A percentile compares a stretch with the other conserved stretches of the same genome.
These are phyloP conservation scores for Raphanus sativus DNA, from an alignment of 345 rosid species.

Conservation along the genomic window DNA sequence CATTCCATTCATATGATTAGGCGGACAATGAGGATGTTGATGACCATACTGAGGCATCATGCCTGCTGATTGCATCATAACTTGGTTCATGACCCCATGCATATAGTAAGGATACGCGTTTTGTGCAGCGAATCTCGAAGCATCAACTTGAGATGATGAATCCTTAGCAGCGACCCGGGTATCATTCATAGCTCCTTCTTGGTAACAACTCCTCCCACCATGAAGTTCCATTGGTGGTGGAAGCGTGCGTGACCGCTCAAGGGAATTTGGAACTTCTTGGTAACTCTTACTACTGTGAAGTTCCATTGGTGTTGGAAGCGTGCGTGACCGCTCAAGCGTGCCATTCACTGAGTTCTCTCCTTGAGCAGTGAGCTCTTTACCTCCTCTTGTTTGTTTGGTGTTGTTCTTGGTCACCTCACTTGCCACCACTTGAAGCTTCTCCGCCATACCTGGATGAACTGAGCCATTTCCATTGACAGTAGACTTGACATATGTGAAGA, in stretches of 20 bases:
- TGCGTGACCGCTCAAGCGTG: background rate
- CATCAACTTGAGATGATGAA: constrained; percentile 47
- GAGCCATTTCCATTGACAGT: constrained; percentile 38
- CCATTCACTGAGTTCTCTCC: constrained; percentile 28
- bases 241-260: constrained; percentile 47
- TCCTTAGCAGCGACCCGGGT: constrained; percentile 46
- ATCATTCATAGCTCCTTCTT: constrained; percentile 41
- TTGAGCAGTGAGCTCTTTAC: constrained; percentile 23
- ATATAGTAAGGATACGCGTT: constrained; percentile 64
- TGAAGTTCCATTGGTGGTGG: constrained; percentile 56
- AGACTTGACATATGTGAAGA: constrained; percentile 86
- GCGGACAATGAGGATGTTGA: constrained; percentile 56
- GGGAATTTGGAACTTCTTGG: constrained; percentile 25
- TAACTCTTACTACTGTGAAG: constrained; percentile 36
- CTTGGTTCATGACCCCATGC: constrained; percentile 79
- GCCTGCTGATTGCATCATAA: constrained; percentile 61
- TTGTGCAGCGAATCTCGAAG: constrained; percentile 51
- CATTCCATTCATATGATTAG: constrained; percentile 59
- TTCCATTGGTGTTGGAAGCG: constrained; percentile 48
- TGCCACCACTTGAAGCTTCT: constrained; percentile 31
- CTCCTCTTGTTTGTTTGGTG: constrained; percentile 23
- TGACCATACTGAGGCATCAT: constrained; percentile 72
- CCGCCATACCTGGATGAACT: constrained; percentile 17
- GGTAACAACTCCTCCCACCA: constrained; percentile 22
- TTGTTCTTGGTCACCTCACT: constrained; percentile 20